Evolutionary conservation across 805 yeast genomes (phyloP), one percentile per base, ranked within the genome.

Genomic region (Metschnikowia reukaufii): DNA sequence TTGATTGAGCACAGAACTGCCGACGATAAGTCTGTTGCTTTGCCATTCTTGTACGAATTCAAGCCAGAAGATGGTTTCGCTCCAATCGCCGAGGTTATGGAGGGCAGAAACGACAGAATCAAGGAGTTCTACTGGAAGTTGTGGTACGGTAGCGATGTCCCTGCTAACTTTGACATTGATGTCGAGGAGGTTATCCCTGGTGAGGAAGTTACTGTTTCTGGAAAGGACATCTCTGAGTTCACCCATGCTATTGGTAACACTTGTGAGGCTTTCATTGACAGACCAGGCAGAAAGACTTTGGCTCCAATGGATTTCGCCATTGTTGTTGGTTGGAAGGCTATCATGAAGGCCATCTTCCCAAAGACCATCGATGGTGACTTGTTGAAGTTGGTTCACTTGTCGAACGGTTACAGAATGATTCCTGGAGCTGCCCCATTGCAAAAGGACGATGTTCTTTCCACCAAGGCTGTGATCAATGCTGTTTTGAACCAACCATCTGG

Each of bases 301-400:
- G 99, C 98, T 40, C 99, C 99, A 62, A 92, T 94, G 98, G 99
- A 94, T 76, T 94, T 91, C 65, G 98, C 99, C 41, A 94, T 94
- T 67, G 97, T 94, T 48, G 82, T 91, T 59, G 98, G 99, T 38
- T 94, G 99, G 99, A 86, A 86, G 74, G 95, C 97, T 42, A 92
- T 94, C 65, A 92, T 94, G 75, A 89, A 87, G 76, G 91, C 97
- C n/a, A 88, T 94, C 59, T 94, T 94, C 94, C 99, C 99, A 45
- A 81, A 82, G 65, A 82, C 84, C 53, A 95, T 94, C 61, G 98
- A 95, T 67, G 99, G 99, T 71, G 99, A 94, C 67, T 78, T 94
- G 64, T 78, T 94, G 73, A 86, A 85, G 67, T 79, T 94, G 63
- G 99, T 94, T 47, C 99, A 94, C 68, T 76, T 94, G 70, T 88